phyloP scores from a whole-genome alignment of 2,329 filamentous ascomycete genomes.

The Cucurbitaria berberidis region DNA sequence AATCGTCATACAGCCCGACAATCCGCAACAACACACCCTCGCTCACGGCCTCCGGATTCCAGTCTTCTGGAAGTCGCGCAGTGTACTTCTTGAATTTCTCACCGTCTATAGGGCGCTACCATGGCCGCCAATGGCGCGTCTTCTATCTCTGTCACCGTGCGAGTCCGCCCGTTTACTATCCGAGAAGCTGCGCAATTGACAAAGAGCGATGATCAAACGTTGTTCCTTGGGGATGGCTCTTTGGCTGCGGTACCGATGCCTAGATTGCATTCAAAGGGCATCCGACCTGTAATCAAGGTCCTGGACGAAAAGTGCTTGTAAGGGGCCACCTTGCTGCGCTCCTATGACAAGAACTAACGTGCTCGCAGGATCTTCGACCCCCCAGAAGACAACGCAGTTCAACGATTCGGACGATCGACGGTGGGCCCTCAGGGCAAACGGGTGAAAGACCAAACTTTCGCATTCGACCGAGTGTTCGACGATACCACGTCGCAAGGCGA shows the following conservation, averaged over 20 bases:
- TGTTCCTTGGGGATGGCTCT: constrained; percentile 97
- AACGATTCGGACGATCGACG: constrained; percentile 82
- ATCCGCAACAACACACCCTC: constrained; percentile 21
- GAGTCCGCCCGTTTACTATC: constrained; percentile 75
- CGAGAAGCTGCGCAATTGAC: constrained; percentile 92
- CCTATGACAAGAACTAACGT: constrained; percentile 24
- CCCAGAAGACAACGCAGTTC: constrained; percentile 90
- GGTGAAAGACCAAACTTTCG: constrained; percentile 97
- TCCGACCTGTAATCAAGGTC: constrained; percentile 92
- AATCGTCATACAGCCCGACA: constrained; percentile 33
- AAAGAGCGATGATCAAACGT: constrained; percentile 78
- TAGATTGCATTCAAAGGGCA: constrained; percentile 83
- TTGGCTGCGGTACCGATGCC: constrained; percentile 85
- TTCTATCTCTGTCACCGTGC: constrained; percentile 61
- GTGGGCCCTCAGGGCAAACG: constrained; percentile 77
- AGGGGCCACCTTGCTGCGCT: constrained; percentile 40
- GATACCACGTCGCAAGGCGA: constrained; percentile 91
- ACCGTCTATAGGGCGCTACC: constrained; percentile 23
- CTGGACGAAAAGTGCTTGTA: constrained; percentile 96
- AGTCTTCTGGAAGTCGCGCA: constrained; percentile 18
- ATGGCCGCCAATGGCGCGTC: constrained; percentile 54
- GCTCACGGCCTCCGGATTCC: constrained; percentile 18
- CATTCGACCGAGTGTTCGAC: constrained; percentile 96
- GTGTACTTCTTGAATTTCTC: constrained; percentile 11
- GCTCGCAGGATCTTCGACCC: constrained; percentile 86